Conservation (phyloP, 2,329 filamentous ascomycete genomes). For the Penicillium hesseltinei region DNA sequence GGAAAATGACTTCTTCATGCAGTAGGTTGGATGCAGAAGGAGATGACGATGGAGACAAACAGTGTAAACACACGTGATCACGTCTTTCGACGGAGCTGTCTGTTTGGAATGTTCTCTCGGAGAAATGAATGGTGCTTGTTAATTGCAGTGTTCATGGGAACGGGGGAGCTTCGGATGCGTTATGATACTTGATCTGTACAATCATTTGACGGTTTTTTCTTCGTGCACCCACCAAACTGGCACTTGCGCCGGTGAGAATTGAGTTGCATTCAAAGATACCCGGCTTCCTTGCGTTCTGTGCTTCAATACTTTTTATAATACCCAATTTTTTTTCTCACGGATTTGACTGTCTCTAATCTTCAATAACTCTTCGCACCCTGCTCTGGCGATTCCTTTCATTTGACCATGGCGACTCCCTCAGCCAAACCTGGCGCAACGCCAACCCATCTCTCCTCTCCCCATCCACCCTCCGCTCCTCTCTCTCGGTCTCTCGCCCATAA, state of each 20-base stretch:
- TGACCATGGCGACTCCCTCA: slow-evolving; percentile 46
- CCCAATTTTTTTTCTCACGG: background rate
- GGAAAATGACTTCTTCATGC: background rate
- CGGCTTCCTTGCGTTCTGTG: slow-evolving; percentile 1
- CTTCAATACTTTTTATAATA: slow-evolving; percentile 7
- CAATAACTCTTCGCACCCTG: background rate
- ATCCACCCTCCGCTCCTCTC: slow-evolving; percentile 42
- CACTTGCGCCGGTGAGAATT: slow-evolving; percentile 4
- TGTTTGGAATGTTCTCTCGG: background rate
- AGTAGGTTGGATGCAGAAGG: background rate
- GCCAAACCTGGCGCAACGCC: slow-evolving; percentile 46
- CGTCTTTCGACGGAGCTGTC: slow-evolving; percentile 11
- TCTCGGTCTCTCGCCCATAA: slow-evolving; percentile 44
- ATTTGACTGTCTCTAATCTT: background rate
- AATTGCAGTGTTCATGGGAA: slow-evolving; percentile 6
- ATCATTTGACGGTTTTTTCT: background rate
- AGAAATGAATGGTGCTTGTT: slow-evolving; percentile 1
- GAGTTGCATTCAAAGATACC: slow-evolving; percentile 11
- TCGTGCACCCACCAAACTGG: background rate
- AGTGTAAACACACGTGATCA: slow-evolving; percentile 33
- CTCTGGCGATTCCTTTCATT: background rate
- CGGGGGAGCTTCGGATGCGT: slow-evolving; percentile 3
- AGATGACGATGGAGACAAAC: slow-evolving; percentile 27
- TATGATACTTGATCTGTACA: background rate
- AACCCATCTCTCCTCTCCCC: slow-evolving; percentile 45